Base-by-base conservation (phyloP, 805 yeast genomes). In the Lipomyces sp. region DNA sequence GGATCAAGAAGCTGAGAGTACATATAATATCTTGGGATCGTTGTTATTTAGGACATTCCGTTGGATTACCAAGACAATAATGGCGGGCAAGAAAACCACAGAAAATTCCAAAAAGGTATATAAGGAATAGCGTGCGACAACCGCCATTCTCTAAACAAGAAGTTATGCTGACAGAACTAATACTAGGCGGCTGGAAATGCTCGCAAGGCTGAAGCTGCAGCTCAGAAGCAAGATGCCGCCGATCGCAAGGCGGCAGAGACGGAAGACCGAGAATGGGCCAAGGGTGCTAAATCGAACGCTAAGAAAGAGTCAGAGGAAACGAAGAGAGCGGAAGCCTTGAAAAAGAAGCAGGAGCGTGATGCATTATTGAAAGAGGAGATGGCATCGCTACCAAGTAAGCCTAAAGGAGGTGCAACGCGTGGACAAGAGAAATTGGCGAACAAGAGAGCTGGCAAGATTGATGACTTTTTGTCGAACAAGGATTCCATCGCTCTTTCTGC, bases 291-390 rank as follows among this genome's bases (percentile, higher is more conserved):
- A 80, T 86, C 86, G 75, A 85, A 84, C 45, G 85, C 83, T 76
- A 84, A 86, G 80, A 87, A 87, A 77, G 88, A 85, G 62, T 90
- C 85, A 30, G 88, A 85, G 15, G 86, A 83, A 60, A 86, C 85
- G 64, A 90, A 89, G 79, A 86, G 83, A 74, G 92, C 88, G 60
- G 93, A 89, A 73, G 93, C 90, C 4, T 87, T 88, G 7, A 83
- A 86, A 64, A 89, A 88, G 81, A 90, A 90, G 81, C 89, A 90
- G n/a, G 95, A 90, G 75, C 83, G 95, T 72, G 95, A 90, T 54
- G 86, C 86, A 0, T 78, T 86, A 67, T 77, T 90, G 69, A 80
- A 81, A 69, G 88, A 84, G 8, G 93, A 88, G 76, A 91, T 87
- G 73, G 88, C 82, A 15, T 80, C 87, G 18, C 76, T 87, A 71